Evolutionary conservation across 2,329 filamentous ascomycete genomes (phyloP).

Genomic region (Coniochaeta sp.): DNA sequence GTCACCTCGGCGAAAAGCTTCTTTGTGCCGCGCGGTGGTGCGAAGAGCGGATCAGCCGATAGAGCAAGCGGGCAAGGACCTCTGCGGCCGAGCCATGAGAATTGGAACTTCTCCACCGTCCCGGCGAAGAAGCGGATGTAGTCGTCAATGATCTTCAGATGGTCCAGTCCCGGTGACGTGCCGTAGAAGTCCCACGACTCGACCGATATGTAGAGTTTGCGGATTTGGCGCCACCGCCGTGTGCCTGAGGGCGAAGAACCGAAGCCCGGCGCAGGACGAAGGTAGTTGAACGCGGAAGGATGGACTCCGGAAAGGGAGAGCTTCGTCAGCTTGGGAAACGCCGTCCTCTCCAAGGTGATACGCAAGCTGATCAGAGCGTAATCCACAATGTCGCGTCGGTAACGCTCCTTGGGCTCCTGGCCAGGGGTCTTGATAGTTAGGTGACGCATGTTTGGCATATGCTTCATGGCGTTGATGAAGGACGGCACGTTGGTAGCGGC

Average conservation of each 20-base stretch:
- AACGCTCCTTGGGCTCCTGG: conserved; percentile 60
- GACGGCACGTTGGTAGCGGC: conserved; percentile 81
- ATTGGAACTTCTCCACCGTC: conserved; percentile 62
- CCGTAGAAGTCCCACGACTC: conserved; percentile 61
- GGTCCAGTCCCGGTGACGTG: conserved; percentile 55
- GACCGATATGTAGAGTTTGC: conserved; percentile 64
- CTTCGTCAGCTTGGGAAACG: conserved; percentile 56
- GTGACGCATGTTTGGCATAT: conserved; percentile 63
- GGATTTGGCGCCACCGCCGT: conserved; percentile 71
- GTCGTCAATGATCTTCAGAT: conserved; percentile 72
- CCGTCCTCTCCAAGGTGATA: conserved; percentile 71
- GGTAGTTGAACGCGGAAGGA: conserved; percentile 66
- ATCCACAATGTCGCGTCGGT: conserved; percentile 73
- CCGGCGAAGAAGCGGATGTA: conserved; percentile 67
- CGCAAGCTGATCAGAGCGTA: conserved; percentile 83
- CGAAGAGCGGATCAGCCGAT: conserved; percentile 62
- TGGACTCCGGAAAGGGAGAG: conserved; percentile 70
- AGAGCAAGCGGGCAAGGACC: conserved; percentile 70
- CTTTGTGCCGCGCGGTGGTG: conserved; percentile 41
- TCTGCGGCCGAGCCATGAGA: conserved; percentile 67
- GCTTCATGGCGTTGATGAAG: conserved; percentile 68
- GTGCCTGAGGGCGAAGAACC: conserved; percentile 66
- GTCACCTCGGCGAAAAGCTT: conserved; percentile 61
- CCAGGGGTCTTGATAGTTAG: conserved; percentile 71
- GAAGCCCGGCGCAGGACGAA: conserved; percentile 67